Conservation (phyloP, 345 rosid species). For the Microthlaspi erraticum region DNA sequence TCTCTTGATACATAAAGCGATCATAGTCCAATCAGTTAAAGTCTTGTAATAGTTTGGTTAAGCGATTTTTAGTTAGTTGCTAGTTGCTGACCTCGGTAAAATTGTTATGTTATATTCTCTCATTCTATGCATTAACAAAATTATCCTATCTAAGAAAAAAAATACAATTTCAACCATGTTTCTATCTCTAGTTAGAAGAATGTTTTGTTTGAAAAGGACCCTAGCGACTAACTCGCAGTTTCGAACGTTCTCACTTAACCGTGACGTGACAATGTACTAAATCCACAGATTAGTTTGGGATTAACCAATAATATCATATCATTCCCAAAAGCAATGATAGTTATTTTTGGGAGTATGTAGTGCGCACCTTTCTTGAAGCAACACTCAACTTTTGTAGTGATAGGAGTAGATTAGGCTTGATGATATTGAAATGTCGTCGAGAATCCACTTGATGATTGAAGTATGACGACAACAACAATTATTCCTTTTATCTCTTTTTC, state of each 20-base stretch:
- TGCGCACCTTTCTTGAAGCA: slow-evolving; percentile 21
- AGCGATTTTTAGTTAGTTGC: too few relatives aligned
- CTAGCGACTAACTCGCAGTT: neutral
- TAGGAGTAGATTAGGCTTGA: neutral
- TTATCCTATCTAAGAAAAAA: too few relatives aligned
- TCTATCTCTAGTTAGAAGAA: too few relatives aligned
- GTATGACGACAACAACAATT: slow-evolving; percentile 27
- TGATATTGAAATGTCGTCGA: slow-evolving; percentile 34
- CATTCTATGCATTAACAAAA: too few relatives aligned
- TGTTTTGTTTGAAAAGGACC: too few relatives aligned
- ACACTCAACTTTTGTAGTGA: slow-evolving; percentile 11
- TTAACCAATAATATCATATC: slow-evolving; percentile 2
- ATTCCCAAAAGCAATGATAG: neutral
- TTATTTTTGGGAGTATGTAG: neutral
- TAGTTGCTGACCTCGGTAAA: too few relatives aligned
- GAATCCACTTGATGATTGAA: slow-evolving; percentile 26
- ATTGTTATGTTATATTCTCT: too few relatives aligned
- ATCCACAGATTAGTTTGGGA: neutral
- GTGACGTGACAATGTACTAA: slow-evolving; percentile 8
- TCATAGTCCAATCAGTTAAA: too few relatives aligned
- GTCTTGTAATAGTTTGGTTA: too few relatives aligned
- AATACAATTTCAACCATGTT: too few relatives aligned
- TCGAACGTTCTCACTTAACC: neutral
- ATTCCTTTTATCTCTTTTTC: slow-evolving; percentile 7
- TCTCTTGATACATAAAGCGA: too few relatives aligned